Conservation (phyloP, 805 yeast genomes). For the Metschnikowia shivogae region DNA sequence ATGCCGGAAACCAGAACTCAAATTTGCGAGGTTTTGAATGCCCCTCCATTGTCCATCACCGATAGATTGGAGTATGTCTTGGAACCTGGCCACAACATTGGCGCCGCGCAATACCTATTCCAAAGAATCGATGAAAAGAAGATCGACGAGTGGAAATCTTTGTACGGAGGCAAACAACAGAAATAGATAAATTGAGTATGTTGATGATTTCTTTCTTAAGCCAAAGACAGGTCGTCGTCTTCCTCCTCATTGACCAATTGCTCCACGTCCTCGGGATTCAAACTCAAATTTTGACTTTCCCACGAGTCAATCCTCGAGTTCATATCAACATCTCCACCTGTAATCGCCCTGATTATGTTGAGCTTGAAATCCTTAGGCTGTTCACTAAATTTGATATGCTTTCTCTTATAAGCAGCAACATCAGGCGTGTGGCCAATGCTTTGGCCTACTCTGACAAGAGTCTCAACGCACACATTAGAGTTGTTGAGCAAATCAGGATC, state of each 20-base stretch:
- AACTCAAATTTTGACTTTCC: slow-evolving; percentile 32
- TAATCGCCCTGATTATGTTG: slow-evolving; percentile 52
- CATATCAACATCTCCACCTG: slow-evolving; percentile 48
- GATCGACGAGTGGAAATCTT: slow-evolving; percentile 79
- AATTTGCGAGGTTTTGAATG: slow-evolving; percentile 77
- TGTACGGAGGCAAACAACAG: slow-evolving; percentile 76
- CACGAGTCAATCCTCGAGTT: slow-evolving; percentile 32
- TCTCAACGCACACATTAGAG: slow-evolving; percentile 68
- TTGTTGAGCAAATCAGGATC: slow-evolving; percentile 73
- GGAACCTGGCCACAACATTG: slow-evolving; percentile 79
- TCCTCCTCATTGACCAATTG: slow-evolving; percentile 15
- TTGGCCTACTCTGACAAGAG: slow-evolving; percentile 86
- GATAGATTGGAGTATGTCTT: slow-evolving; percentile 68
- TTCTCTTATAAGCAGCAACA: slow-evolving; percentile 46
- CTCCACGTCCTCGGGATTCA: slow-evolving; percentile 21
- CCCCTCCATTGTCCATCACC: slow-evolving; percentile 73
- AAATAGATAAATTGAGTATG: slow-evolving; percentile 3
- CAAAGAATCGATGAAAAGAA: slow-evolving; percentile 86
- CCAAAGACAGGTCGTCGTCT: slow-evolving; percentile 8
- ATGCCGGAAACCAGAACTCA: slow-evolving; percentile 79
- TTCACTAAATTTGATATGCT: slow-evolving; percentile 41
- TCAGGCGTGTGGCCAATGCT: slow-evolving; percentile 74
- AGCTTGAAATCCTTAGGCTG: slow-evolving; percentile 45
- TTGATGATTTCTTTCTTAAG: not conserved
- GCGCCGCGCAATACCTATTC: slow-evolving; percentile 88